These are phyloP conservation scores for Chenopodium album DNA, from an alignment of 148 eudicot genomes.

Conservation along the genomic window DNA sequence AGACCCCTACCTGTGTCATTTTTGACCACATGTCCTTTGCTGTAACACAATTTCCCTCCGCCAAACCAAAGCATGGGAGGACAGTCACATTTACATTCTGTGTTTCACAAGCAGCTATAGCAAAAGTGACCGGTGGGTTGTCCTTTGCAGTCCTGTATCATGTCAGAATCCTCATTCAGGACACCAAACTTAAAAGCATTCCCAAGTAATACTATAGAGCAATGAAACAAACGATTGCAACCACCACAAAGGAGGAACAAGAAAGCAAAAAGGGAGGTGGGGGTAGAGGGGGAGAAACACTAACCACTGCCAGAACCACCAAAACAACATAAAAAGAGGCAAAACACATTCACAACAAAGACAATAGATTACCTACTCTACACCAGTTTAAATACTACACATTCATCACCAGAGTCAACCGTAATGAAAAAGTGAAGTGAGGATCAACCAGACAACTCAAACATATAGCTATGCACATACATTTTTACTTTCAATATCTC, in stretches of 20 bases:
- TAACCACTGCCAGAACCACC: not conserved
- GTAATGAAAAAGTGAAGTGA: not conserved
- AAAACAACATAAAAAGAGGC: not conserved
- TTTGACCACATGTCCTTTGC: constrained; percentile 94
- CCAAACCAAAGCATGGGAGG: constrained; percentile 83
- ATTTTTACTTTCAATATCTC: too few species aligned
- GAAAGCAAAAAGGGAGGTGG: not conserved
- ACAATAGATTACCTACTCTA: not conserved
- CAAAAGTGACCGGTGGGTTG: constrained; percentile 92
- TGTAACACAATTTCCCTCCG: constrained; percentile 71
- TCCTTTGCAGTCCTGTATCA: constrained; percentile 77
- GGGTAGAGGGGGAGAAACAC: not conserved
- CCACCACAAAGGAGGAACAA: not conserved
- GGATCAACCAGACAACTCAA: not conserved
- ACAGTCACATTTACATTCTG: constrained; percentile 95
- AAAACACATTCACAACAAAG: not conserved
- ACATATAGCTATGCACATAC: not conserved
- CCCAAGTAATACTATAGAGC: not conserved
- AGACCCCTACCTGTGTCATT: constrained; percentile 69
- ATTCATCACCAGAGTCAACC: not conserved
- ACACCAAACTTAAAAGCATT: constrained; percentile 5
- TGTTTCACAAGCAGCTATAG: constrained; percentile 94
- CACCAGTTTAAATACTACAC: not conserved
- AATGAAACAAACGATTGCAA: not conserved
- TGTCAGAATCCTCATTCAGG: constrained; percentile 21